Percentiles rank a stretch among this genome's conserved stretches.
phyloP scores from a whole-genome alignment of 192 early-diverging fungal genomes.

The Kappamyces sp. region DNA sequence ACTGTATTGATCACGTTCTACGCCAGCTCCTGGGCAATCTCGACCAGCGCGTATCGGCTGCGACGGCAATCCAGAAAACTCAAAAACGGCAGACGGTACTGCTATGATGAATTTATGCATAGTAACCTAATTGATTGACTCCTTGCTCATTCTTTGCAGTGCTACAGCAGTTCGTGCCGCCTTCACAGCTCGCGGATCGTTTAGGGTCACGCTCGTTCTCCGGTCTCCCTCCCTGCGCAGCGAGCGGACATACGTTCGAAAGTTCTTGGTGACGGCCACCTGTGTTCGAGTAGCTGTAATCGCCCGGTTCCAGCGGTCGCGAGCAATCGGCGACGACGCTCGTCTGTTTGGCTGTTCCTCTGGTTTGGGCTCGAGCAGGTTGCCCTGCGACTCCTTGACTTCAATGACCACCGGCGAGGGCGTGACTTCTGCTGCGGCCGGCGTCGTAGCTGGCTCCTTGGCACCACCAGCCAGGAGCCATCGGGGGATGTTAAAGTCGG shows the following conservation, averaged over 20 bases:
- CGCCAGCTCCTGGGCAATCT: too few relatives aligned
- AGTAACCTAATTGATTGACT: too few relatives aligned
- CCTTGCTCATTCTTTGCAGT: too few relatives aligned
- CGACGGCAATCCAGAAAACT: too few relatives aligned
- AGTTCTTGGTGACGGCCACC: not conserved
- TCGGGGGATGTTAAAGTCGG: conserved; percentile 44
- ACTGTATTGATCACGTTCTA: too few relatives aligned
- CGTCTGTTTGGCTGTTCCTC: not conserved
- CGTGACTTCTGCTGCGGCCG: not conserved
- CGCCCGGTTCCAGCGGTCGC: conserved; percentile 7
- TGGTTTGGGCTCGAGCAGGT: not conserved
- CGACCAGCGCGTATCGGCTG: too few relatives aligned
- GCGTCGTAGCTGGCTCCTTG: not conserved
- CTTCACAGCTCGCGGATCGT: too few relatives aligned
- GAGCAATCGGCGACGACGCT: not conserved
- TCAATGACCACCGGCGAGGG: not conserved
- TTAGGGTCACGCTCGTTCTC: too few relatives aligned
- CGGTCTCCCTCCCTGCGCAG: too few relatives aligned
- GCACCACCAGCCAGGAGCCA: not conserved
- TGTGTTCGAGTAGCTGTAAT: not conserved
- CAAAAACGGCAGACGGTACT: too few relatives aligned
- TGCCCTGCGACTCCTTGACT: not conserved
- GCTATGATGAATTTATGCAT: too few relatives aligned
- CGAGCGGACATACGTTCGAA: not conserved
- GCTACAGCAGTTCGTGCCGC: too few relatives aligned